Base-by-base conservation (phyloP, 2,329 filamentous ascomycete species). In the Ophiostoma tasmaniense region DNA sequence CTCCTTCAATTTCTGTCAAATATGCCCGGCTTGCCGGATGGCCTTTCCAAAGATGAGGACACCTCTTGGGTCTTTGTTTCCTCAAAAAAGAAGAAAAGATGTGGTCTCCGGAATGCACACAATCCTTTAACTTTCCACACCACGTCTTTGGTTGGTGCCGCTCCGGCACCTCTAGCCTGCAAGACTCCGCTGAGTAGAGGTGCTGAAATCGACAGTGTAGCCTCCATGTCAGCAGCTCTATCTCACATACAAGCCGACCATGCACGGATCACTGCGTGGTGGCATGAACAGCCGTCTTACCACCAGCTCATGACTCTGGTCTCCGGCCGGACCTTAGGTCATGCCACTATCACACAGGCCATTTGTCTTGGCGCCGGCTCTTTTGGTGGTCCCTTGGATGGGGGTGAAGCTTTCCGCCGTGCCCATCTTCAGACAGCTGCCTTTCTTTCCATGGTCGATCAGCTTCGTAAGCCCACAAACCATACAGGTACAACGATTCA, bases 291-390 rank as follows among this genome's bases (percentile, higher is more conserved):
- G 2, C 42, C 73, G 1, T 76, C 76, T 28, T 78, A 76, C 71
- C 66, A 69, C 0, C 71, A 71, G 7, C 75, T 86, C 3, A 73
- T 74, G 5, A 72, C 74, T 0, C 72, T 81, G 3, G 66, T 84
- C 3, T 68, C 72, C 0, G 69, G 71, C 0, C 75, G 76, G 7
- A 73, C 71, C 3, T 50, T 68, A 1, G 61, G 33, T 17, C 71
- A 72, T 50, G 73, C 69, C n/a, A n/a, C 25, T 28, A 74, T 82
- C 45, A 76, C 74, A 1, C 77, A 75, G 20, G 85, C 84, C 1
- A 73, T 87, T 6, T 87, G 85, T 70, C 78, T 88, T 5, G 85
- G 85, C 0, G 76, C 84, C 1, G 85, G 85, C 1, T 80, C 83
- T 0, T 86, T 86, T 70, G 84, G 86, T 67, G 83, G 86, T 66